Evolutionary conservation across 768 basidiomycete species (phyloP).

Genomic region (Thelephora ganbajun): DNA sequence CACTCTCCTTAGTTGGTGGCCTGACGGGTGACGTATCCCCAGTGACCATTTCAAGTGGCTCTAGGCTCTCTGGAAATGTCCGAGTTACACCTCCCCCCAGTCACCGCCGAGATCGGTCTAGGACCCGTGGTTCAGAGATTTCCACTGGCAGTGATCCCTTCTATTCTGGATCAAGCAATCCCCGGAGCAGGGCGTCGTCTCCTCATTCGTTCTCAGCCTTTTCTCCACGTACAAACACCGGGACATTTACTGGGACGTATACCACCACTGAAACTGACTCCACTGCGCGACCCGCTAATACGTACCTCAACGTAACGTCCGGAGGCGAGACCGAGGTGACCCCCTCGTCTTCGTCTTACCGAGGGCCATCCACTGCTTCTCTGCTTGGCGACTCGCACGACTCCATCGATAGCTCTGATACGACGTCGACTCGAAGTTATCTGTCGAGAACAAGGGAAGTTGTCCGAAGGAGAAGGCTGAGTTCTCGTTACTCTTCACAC

Average conservation of each 20-base stretch:
- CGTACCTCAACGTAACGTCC: constrained; percentile 15
- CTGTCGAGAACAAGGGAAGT: constrained; percentile 43
- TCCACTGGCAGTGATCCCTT: constrained; percentile 23
- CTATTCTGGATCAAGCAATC: constrained; percentile 20
- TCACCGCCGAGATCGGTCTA: constrained; percentile 17
- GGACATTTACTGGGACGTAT: constrained; percentile 16
- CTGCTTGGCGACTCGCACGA: constrained; percentile 40
- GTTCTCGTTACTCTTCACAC: constrained; percentile 29
- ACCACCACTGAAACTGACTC: constrained; percentile 26
- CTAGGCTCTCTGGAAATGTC: constrained; percentile 28
- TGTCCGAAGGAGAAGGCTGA: constrained; percentile 32
- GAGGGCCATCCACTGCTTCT: constrained; percentile 39
- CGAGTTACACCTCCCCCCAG: constrained; percentile 33
- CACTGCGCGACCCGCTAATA: constrained; percentile 3
- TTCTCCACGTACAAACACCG: constrained; percentile 13
- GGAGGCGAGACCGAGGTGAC: constrained; percentile 31
- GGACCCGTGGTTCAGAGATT: constrained; percentile 12
- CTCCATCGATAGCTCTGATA: constrained; percentile 22
- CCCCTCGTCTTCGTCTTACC: constrained; percentile 37
- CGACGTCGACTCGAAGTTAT: constrained; percentile 30
- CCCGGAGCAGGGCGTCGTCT: constrained; percentile 21
- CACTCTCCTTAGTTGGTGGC: constrained; percentile 27
- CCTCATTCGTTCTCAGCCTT: constrained; percentile 17
- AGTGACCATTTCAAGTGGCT: constrained; percentile 60
- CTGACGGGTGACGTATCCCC: constrained; percentile 40